Evolutionary conservation across 108 stramenopile species (phyloP), one percentile per base, ranked within the genome.

Genomic region (Nitzschia palea): DNA sequence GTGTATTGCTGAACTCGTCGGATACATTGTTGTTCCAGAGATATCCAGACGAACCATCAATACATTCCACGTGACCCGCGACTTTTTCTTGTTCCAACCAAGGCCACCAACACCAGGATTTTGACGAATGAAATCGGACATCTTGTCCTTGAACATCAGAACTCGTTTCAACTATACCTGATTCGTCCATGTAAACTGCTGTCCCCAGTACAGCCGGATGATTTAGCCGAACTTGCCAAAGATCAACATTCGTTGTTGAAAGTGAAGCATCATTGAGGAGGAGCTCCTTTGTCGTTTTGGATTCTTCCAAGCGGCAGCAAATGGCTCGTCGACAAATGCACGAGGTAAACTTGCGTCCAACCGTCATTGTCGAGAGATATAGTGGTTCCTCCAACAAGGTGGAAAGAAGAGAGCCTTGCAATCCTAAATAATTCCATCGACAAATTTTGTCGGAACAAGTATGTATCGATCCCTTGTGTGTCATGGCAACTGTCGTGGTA

Each of bases 161-260:
- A 66, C 18, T 54, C 4, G 67, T 60, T 37, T 71, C 47, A 27
- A 80, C 43, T 10, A 70, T 67, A 58, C 86, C 88, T 22, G 76
- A 40, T 29, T 89, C 89, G 62, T 92, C 88, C 73, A 94, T 67
- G 65, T 91, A 94, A 14, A 91, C 93, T 52, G 76, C 70, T 10
- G 89, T 94, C 18, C 87, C 89, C 88, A 94, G 87, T 45, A 94
- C 65, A 3, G 71, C 68, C 34, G 93, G 93, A 64, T 94, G 92
- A 42, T 89, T 77, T 29, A 87, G 44, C 53, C 50, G 65, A 54
- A 75, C 86, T 28, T 50, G 48, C 5, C 15, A 6, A n/a, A 18
- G 48, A 5, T 5, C 9, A n/a, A 10, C 18, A n/a, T n/a, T n/a
- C 15, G 48, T 9, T 50, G 58, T 4, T 20, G n/a, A n/a, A n/a